Conservation (phyloP, 805 yeast species). For the Hanseniaspora vineae region DNA sequence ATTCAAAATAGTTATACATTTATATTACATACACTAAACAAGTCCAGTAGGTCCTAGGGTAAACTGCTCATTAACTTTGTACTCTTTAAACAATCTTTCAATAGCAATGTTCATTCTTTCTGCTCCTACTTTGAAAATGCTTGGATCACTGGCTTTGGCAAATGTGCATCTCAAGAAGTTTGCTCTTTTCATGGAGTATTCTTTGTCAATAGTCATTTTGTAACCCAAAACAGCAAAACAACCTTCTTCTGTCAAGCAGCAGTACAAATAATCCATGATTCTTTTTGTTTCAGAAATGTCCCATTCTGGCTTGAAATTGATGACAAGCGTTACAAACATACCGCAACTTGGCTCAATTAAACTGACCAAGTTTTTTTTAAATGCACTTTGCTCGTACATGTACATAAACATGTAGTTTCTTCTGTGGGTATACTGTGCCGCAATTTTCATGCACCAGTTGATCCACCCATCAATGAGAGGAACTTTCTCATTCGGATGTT, state of each 20-base stretch:
- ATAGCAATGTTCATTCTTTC: conserved; percentile 37
- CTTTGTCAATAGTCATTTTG: conserved; percentile 39
- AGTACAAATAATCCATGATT: conserved; percentile 31
- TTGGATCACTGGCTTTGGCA: conserved; percentile 37
- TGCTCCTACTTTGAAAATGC: conserved; percentile 37
- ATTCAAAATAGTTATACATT: too few relatives aligned
- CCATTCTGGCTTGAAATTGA: conserved; percentile 21
- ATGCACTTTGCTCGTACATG: conserved; percentile 28
- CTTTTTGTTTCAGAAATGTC: conserved; percentile 16
- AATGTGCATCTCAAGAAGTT: conserved; percentile 48
- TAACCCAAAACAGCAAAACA: conserved; percentile 44
- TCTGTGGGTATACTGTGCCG: conserved; percentile 32
- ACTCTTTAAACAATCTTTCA: conserved; percentile 24
- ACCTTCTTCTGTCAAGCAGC: conserved; percentile 34
- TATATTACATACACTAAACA: too few relatives aligned
- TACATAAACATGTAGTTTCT: conserved; percentile 27
- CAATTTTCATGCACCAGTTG: conserved; percentile 35
- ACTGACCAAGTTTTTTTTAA: conserved; percentile 27
- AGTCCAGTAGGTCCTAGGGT: not conserved
- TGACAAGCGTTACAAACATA: conserved; percentile 39
- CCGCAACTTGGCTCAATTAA: conserved; percentile 47
- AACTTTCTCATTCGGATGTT: conserved; percentile 7
- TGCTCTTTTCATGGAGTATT: conserved; percentile 29
- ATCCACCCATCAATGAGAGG: conserved; percentile 32
- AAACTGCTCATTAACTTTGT: conserved; percentile 2